Evolutionary conservation across 106 monocot genomes (phyloP).

Genomic region (Chionographis japonica): DNA sequence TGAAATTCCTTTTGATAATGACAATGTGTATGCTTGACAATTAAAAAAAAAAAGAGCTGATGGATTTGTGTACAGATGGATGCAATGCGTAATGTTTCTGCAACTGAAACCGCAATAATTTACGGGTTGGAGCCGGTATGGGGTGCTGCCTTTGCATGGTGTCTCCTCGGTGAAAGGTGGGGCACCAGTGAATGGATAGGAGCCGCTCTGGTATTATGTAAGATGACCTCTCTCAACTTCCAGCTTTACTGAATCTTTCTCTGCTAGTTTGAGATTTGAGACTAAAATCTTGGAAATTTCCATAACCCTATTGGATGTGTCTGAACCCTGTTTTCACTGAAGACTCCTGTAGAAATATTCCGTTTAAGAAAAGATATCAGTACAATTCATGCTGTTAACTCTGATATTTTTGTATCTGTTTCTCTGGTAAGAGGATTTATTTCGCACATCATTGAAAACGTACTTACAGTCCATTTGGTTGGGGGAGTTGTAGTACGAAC

Average conservation of each 20-base stretch:
- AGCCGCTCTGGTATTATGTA: constrained; percentile 76
- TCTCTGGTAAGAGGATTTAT: too few relatives aligned
- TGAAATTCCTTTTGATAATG: background rate
- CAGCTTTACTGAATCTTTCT: background rate
- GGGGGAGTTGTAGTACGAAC: too few relatives aligned
- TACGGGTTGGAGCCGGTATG: constrained; percentile 87
- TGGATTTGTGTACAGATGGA: constrained; percentile 42
- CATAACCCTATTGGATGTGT: too few relatives aligned
- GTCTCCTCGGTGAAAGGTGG: constrained; percentile 82
- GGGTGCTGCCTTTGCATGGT: constrained; percentile 91
- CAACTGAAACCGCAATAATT: constrained; percentile 78
- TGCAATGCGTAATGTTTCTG: constrained; percentile 83
- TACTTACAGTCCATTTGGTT: too few relatives aligned
- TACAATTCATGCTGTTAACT: too few relatives aligned
- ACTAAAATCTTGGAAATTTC: too few relatives aligned
- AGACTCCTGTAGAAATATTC: too few relatives aligned
- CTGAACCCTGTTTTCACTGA: too few relatives aligned
- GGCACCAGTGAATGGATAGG: constrained; percentile 62
- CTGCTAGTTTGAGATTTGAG: too few relatives aligned
- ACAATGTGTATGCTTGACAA: background rate
- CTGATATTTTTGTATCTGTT: too few relatives aligned
- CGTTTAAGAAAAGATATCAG: too few relatives aligned
- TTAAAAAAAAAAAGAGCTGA: background rate
- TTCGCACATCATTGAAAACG: too few relatives aligned
- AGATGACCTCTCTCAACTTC: constrained; percentile 4